Evolutionary conservation across 1,284 basidiomycete species (phyloP), one percentile per base, ranked within the genome.

Genomic region (Ustilago loliicola): DNA sequence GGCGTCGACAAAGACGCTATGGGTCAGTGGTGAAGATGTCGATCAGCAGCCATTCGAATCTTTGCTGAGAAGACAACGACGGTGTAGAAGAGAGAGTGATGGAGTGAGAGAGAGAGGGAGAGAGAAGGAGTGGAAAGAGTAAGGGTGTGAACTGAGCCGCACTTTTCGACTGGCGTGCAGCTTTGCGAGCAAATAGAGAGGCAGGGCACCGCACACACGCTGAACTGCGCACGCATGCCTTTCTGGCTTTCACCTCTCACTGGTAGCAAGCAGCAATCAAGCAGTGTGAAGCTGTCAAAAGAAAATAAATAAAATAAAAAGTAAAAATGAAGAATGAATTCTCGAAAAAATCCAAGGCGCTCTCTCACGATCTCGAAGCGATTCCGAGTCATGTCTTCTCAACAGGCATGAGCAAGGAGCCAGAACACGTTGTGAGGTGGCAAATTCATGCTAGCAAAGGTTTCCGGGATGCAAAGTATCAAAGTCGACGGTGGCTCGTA

Each of bases 241-340:
- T 19, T 40, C 38, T 40, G 7, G 17, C 38, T 17, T 19, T 17
- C 38, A 40, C 32, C 32, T 34, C 32, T 34, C 32, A 7, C 32
- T 34, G 7, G 5, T 34, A 7, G 5, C 32, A 7, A 5, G 32
- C 7, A 11, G 51, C 29, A n/a, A 19, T 34, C 36, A 40, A 8
- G 54, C 54, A 48, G 21, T 27, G 55, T 45, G 17, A 32, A 57
- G 19, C 56, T 58, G 56, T 58, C 56, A 48, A 48, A 48, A 30
- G 3, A 29, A 40, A 25, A 38, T 40, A 25, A 27, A 29, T n/a
- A 48, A 34, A 29, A 3, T 1, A 42, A 47, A 38, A 55, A 40
- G 4, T 25, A 38, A n/a, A n/a, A 34, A 32, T 34, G 19, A 17
- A 27, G 48, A 29, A 29, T 50, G 38, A 40, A 13, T 40, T 40